These are phyloP conservation scores for Orbilia oligospora DNA, from an alignment of 2,329 filamentous ascomycete genomes.

Conservation along the genomic window DNA sequence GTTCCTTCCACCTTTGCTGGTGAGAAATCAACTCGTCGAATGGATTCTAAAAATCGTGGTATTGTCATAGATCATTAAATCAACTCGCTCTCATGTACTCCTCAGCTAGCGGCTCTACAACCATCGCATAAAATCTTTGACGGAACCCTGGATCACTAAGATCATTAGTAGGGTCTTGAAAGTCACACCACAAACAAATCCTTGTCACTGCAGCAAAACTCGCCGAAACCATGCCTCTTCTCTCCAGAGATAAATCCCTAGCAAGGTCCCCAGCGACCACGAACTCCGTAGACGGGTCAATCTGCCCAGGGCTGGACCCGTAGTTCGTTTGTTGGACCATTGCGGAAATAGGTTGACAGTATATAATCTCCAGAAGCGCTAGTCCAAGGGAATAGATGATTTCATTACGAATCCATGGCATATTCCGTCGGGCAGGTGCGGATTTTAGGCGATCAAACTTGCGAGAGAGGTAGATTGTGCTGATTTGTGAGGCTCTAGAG, in stretches of 20 bases:
- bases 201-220: background rate
- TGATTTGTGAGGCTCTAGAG: background rate
- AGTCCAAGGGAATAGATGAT: conserved; percentile 5
- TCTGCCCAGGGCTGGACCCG: background rate
- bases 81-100: background rate
- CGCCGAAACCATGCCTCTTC: conserved; percentile 1
- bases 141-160: background rate
- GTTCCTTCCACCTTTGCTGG: too few species aligned
- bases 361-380: conserved; percentile 7
- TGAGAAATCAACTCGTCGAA: too few species aligned
- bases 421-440: background rate
- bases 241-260: background rate
- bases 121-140: conserved; percentile 12
- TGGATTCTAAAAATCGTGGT: too few species aligned
- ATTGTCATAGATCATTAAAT: too few species aligned
- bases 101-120: conserved; percentile 1
- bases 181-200: conserved; percentile 7
- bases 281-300: background rate
- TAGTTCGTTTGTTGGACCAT: background rate
- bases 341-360: background rate
- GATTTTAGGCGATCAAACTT: background rate
- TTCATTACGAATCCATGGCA: background rate
- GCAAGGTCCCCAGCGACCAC: background rate
- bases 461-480: conserved; percentile 1
- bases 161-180: background rate